These are phyloP conservation scores for Arabidopsis hybrid DNA, from an alignment of 441 rosid genomes.

Conservation along the genomic window DNA sequence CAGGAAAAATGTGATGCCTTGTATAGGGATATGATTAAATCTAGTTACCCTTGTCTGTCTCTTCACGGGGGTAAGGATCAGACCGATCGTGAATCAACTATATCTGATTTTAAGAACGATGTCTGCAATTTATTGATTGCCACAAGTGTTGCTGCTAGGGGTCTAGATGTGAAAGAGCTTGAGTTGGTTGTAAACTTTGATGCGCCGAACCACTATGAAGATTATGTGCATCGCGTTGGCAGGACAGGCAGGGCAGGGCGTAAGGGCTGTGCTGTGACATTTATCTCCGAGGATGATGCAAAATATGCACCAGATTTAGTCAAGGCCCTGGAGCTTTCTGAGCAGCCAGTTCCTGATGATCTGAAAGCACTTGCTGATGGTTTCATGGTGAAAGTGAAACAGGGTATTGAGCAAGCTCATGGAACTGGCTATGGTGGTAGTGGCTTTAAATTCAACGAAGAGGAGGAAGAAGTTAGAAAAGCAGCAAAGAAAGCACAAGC, in stretches of 20 bases:
- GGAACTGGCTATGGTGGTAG: conserved; percentile 61
- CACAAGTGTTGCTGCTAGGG: conserved; percentile 95
- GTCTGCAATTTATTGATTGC: conserved; percentile 90
- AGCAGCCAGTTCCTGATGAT: conserved; percentile 91
- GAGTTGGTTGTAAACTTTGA: conserved; percentile 90
- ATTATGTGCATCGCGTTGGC: conserved; percentile 95
- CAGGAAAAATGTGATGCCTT: conserved; percentile 92
- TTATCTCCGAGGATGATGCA: conserved; percentile 87
- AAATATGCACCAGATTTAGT: conserved; percentile 95
- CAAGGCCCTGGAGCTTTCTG: conserved; percentile 91
- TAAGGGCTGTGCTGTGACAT: conserved; percentile 93
- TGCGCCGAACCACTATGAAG: conserved; percentile 90
- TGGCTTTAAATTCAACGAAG: conserved; percentile 80
- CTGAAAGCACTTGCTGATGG: conserved; percentile 86
- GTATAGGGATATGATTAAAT: conserved; percentile 77
- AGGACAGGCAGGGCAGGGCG: conserved; percentile 96
- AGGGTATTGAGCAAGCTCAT: conserved; percentile 94
- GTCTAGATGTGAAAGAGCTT: conserved; percentile 95
- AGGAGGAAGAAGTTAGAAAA: conserved; percentile 92
- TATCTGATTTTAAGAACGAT: conserved; percentile 83
- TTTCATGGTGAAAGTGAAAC: conserved; percentile 89
- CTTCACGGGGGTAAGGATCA: conserved; percentile 98
- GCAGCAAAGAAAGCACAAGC: conserved; percentile 98
- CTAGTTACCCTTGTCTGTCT: conserved; percentile 90
- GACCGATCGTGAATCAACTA: conserved; percentile 91